A percentile compares a stretch with the other conserved stretches of the same genome.
phyloP scores from a whole-genome alignment of 768 basidiomycete genomes.

The Mycena pura region DNA sequence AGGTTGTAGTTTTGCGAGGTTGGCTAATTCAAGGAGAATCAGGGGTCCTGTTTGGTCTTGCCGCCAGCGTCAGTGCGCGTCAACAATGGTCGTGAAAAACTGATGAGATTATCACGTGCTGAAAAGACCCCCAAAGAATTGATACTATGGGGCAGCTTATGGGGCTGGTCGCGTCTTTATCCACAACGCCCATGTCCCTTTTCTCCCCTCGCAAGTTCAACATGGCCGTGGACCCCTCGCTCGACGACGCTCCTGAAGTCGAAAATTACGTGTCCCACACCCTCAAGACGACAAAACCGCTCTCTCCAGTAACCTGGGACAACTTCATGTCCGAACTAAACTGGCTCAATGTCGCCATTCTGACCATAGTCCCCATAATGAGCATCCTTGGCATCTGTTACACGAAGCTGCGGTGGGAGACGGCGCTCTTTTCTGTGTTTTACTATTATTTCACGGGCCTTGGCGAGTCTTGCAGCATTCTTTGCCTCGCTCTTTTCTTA shows the following conservation, averaged over 20 bases:
- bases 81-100: too few relatives aligned
- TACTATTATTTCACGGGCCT: constrained; percentile 65
- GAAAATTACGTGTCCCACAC: constrained; percentile 86
- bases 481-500: not conserved
- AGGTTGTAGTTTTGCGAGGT: too few relatives aligned
- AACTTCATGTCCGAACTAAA: constrained; percentile 72
- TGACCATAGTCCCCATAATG: constrained; percentile 77
- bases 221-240: constrained; percentile 12
- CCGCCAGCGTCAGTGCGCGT: too few relatives aligned
- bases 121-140: constrained; percentile 22
- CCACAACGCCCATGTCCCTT: constrained; percentile 36
- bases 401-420: constrained; percentile 75
- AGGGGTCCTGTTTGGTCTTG: too few relatives aligned
- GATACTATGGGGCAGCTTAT: not conserved
- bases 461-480: constrained; percentile 53
- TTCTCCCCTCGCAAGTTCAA: constrained; percentile 34
- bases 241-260: constrained; percentile 31
- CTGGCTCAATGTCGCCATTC: constrained; percentile 79
- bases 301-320: constrained; percentile 71
- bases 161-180: not conserved
- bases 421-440: constrained; percentile 57
- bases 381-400: constrained; percentile 76
- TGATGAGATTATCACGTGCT: too few relatives aligned
- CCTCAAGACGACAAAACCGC: constrained; percentile 68
- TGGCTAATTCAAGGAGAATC: too few relatives aligned